Evolutionary conservation across 805 yeast species (phyloP).

Genomic region (Zygosaccharomyces kombuchaensis): DNA sequence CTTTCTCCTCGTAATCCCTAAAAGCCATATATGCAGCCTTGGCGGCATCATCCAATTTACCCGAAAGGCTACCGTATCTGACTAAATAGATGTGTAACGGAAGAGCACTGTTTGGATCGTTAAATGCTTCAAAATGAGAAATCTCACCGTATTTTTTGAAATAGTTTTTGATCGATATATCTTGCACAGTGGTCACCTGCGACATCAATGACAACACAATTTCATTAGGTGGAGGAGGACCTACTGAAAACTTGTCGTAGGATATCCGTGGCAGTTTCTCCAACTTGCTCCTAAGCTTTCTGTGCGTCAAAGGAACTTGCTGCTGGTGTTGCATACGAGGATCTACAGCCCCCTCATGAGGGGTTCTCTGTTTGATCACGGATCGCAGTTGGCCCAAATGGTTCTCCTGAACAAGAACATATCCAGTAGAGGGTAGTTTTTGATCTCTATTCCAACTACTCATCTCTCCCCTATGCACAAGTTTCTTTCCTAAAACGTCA

Average conservation of each 20-base stretch:
- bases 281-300: conserved; percentile 19
- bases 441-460: conserved; percentile 23
- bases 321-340: conserved; percentile 21
- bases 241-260: conserved; percentile 69
- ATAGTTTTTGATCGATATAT: conserved; percentile 41
- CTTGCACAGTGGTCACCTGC: conserved; percentile 17
- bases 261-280: conserved; percentile 32
- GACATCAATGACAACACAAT: conserved; percentile 58
- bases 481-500: conserved; percentile 20
- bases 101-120: conserved; percentile 71
- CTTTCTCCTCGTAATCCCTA: conserved; percentile 36
- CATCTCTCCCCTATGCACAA: conserved; percentile 25
- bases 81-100: conserved; percentile 71
- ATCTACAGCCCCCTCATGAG: conserved; percentile 20
- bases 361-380: conserved; percentile 20
- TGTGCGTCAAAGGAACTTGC: conserved; percentile 6
- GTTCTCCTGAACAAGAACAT: conserved; percentile 19
- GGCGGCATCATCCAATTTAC: conserved; percentile 47
- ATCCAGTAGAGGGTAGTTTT: conserved; percentile 27
- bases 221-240: conserved; percentile 68
- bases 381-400: conserved; percentile 16
- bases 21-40: conserved; percentile 45
- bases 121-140: conserved; percentile 51
- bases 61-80: conserved; percentile 53
- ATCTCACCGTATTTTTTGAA: conserved; percentile 63